Conservation (phyloP, 2,329 filamentous ascomycete genomes). For the Plenodomus biglobosus region DNA sequence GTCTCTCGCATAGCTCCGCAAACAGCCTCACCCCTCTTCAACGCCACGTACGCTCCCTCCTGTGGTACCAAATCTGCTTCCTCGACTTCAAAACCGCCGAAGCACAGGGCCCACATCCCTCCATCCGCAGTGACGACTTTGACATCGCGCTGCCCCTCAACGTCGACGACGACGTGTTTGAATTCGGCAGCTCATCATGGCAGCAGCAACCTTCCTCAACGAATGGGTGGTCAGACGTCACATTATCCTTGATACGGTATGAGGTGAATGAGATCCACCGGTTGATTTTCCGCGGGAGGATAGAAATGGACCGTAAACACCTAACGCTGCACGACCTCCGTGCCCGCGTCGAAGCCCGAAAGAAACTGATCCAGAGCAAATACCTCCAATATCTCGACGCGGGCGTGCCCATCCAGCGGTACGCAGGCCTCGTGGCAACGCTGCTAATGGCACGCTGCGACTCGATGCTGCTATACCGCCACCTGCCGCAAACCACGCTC, state of each 20-base stretch:
- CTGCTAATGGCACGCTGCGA: conserved; percentile 44
- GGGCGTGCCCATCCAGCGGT: conserved; percentile 38
- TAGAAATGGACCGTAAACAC: conserved; percentile 43
- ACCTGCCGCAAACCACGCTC: conserved; percentile 39
- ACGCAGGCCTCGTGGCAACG: conserved; percentile 43
- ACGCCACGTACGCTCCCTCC: conserved; percentile 40
- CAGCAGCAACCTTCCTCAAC: conserved; percentile 36
- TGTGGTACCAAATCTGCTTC: conserved; percentile 46
- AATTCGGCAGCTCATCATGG: conserved; percentile 40
- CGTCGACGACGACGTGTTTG: conserved; percentile 44
- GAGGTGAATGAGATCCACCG: conserved; percentile 45
- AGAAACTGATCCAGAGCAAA: conserved; percentile 38
- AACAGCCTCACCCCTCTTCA: conserved; percentile 40
- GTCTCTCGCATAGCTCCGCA: conserved; percentile 37
- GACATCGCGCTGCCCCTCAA: conserved; percentile 43
- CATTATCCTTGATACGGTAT: conserved; percentile 40
- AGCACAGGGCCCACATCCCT: conserved; percentile 43
- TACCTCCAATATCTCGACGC: conserved; percentile 41
- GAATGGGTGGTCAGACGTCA: conserved; percentile 41
- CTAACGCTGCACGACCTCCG: conserved; percentile 42
- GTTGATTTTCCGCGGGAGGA: conserved; percentile 41
- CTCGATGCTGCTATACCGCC: conserved; percentile 44
- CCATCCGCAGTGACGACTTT: conserved; percentile 42
- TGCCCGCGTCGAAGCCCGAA: conserved; percentile 38
- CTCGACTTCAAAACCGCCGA: conserved; percentile 45